These are phyloP conservation scores for Pachyrhizus erosus DNA, from an alignment of 306 rosid species.

Conservation along the genomic window DNA sequence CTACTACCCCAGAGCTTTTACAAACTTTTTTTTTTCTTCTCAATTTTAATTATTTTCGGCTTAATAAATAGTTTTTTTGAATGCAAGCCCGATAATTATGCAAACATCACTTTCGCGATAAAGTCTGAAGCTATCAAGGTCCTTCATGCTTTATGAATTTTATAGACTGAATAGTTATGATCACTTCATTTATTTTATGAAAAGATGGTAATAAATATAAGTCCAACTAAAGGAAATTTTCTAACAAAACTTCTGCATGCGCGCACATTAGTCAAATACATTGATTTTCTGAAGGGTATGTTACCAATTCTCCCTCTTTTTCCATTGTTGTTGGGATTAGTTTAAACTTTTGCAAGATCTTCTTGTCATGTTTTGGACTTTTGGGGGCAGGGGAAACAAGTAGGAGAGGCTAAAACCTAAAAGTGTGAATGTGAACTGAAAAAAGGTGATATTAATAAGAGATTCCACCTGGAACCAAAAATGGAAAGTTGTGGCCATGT, in stretches of 20 bases:
- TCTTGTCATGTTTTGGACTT: neutral
- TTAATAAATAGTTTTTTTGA: neutral
- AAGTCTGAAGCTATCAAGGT: neutral
- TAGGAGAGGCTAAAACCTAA: neutral
- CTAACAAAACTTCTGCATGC: neutral
- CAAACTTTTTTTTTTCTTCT: no score
- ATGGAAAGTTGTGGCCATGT: slow-evolving; percentile 28
- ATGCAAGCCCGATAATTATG: neutral
- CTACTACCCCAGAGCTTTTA: no score
- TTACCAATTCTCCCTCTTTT: neutral
- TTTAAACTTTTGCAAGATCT: neutral
- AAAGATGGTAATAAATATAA: neutral
- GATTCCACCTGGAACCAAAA: slow-evolving; percentile 1
- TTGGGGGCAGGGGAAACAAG: neutral
- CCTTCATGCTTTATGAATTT: neutral
- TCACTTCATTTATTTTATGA: slow-evolving; percentile 9
- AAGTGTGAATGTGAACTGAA: neutral
- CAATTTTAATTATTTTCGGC: neutral
- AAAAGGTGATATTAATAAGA: neutral
- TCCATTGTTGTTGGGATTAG: slow-evolving; percentile 5
- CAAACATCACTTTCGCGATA: slow-evolving; percentile 6
- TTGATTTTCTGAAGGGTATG: neutral
- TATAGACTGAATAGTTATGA: neutral
- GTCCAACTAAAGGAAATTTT: neutral
- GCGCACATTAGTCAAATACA: neutral